Evolutionary conservation across 2,329 filamentous ascomycete genomes (phyloP), one percentile per base, ranked within the genome.

Genomic region (Phoma sp.): DNA sequence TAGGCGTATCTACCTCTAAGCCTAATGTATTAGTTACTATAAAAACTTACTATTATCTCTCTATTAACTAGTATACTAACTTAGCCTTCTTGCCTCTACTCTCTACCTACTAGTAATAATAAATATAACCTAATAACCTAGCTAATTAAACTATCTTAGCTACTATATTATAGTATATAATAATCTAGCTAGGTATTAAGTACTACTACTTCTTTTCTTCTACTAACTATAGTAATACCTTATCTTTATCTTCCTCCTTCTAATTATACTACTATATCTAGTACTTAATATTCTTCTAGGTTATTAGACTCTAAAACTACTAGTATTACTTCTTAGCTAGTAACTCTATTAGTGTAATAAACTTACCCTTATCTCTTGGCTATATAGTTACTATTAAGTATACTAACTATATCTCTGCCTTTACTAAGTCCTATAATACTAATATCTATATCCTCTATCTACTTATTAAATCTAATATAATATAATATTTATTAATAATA

Each of bases 321-420:
- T 4, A 5, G 20, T 14, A 42, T 15, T 42, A 12, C n/a, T 42
- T 14, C 38, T 42, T 42, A 42, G 29, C 15, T 12, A 17, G n/a
- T n/a, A n/a, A n/a, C n/a, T n/a, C n/a, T n/a, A n/a, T n/a, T n/a
- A n/a, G n/a, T n/a, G n/a, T n/a, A n/a, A 45, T 34, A 26, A 45
- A 45, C 42, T 45, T 23, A 17, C 42, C 25, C 21, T 21, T 45
- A n/a, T 45, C 29, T 33, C 15, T 33, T 32, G 20, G 42, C 42
- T 33, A 12, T 23, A 34, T 11, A 14, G 29, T 45, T 21, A 18
- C 29, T 26, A 18, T 45, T 14, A 45, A 9, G 26, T 45, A 45
- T 14, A 45, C 28, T 5, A 45, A n/a, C 37, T 39, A 23, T 23
- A 23, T 39, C 20, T 39, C 37, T 28, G 21, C 37, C 5, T 25